Evolutionary conservation across 148 eudicot species (phyloP), one percentile per base, ranked within the genome.

Genomic region (Spergularia marina): DNA sequence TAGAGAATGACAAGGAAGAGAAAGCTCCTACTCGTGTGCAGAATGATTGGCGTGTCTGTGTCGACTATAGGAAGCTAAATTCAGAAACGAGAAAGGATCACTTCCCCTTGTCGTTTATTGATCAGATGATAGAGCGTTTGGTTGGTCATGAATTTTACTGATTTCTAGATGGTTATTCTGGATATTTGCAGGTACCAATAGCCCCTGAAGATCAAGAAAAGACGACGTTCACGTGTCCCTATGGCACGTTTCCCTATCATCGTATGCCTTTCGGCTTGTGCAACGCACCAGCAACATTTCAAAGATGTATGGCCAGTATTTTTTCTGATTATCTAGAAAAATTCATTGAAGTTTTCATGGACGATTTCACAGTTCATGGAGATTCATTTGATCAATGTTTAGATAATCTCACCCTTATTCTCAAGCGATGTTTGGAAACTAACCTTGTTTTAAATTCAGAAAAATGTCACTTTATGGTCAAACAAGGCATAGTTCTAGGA

Each of bases 171-270:
- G 74, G 74, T 0, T 70, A 70, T 23, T 70, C 74, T 0, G 60
- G 74, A 12, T 53, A 70, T 54, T 7, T 14, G 7, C 44, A 70
- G 5, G 61, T 70, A 12, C 39, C 60, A 8, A 70, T 70, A 12
- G 74, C 58, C 5, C 73, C 59, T 1, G 73, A 70, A 30, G 73
- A 68, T 44, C 36, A 68, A n/a, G 72, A 39, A 65, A 65, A 65
- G 17, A 12, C 69, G 11, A 36, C 49, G 36, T 30, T 30, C 36
- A 30, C 36, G 0, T 30, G 36, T 30, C 36, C 36, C 36, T 30
- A 30, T 30, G 36, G 36, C 36, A 30, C 36, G 36, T 30, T 30
- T 30, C 2, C 1, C 36, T 30, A 30, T 30, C 36, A 2, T 1
- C 36, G 36, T 30, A 30, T 68, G 14, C 63, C 63, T 59, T 18